These are phyloP conservation scores for Zopfia rhizophila DNA, from an alignment of 2,329 filamentous ascomycete genomes.

Conservation along the genomic window DNA sequence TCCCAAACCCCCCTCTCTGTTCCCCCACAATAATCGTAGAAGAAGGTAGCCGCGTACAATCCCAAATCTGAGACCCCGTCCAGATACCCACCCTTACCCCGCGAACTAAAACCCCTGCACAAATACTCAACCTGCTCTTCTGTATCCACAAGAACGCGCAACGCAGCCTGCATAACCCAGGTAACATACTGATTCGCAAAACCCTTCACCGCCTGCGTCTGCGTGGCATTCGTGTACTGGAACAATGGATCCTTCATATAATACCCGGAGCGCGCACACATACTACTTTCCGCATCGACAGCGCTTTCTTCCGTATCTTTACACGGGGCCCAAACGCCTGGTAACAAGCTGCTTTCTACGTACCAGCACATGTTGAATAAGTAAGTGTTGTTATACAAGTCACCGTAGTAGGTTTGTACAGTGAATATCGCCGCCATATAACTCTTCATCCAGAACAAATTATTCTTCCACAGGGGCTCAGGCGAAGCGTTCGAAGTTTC, in stretches of 20 bases:
- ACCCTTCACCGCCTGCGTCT: conserved; percentile 2
- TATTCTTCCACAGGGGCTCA: conserved; percentile 3
- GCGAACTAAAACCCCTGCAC: conserved; percentile 14
- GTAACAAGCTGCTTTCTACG: conserved; percentile 13
- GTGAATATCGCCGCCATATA: conserved; percentile 14
- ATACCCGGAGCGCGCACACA: conserved; percentile 12
- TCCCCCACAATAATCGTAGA: conserved; percentile 12
- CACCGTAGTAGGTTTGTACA: conserved; percentile 8
- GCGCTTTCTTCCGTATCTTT: conserved; percentile 16
- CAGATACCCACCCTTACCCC: conserved; percentile 7
- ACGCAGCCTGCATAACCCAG: conserved; percentile 10
- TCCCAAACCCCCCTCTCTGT: conserved; percentile 10
- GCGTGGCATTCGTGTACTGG: conserved; percentile 14
- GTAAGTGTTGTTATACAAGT: conserved; percentile 5
- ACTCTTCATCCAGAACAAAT: conserved; percentile 15
- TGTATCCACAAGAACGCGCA: conserved; percentile 9
- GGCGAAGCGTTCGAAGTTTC: conserved; percentile 7
- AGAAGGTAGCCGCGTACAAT: background rate
- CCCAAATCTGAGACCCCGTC: conserved; percentile 3
- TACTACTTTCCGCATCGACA: conserved; percentile 17
- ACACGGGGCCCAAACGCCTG: conserved; percentile 14
- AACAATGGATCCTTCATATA: conserved; percentile 12
- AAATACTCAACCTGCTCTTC: conserved; percentile 16
- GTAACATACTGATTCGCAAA: conserved; percentile 8
- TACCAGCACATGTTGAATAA: conserved; percentile 19